Evolutionary conservation across 2,329 filamentous ascomycete genomes (phyloP).

Genomic region (Trichoderma sp.): DNA sequence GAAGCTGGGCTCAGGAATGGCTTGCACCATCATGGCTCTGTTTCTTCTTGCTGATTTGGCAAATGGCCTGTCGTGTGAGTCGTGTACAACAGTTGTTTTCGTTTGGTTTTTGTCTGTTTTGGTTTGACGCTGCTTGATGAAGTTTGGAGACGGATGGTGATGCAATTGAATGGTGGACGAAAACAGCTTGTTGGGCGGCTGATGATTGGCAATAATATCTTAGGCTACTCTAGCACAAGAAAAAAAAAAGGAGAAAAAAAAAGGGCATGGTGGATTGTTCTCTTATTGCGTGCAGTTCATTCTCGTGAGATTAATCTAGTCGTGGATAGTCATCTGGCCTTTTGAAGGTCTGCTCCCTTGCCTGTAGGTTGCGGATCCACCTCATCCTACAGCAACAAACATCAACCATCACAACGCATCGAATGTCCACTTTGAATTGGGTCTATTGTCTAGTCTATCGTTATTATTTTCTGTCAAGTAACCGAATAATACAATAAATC

Average conservation of each 20-base stretch:
- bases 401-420: neutral
- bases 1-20: neutral
- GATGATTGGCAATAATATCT: neutral
- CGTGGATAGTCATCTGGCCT: neutral
- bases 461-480: neutral
- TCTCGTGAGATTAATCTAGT: neutral
- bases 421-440: neutral
- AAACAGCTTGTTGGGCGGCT: conserved; percentile 11
- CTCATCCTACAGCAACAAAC: neutral
- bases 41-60: neutral
- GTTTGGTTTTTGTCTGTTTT: conserved; percentile 13
- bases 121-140: conserved; percentile 2
- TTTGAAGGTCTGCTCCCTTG: neutral
- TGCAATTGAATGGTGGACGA: conserved; percentile 13
- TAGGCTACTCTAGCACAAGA: neutral
- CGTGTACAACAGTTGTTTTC: conserved; percentile 20
- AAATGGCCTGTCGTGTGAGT: conserved; percentile 8
- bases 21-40: neutral
- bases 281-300: neutral
- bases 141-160: conserved; percentile 14
- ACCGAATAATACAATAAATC: neutral
- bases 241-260: neutral
- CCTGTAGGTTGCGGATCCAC: neutral
- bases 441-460: neutral
- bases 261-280: neutral